Percentiles rank a stretch among this genome's conserved stretches.
Conservation (phyloP, 208 protist species). For the Acanthamoeba sp. region DNA sequence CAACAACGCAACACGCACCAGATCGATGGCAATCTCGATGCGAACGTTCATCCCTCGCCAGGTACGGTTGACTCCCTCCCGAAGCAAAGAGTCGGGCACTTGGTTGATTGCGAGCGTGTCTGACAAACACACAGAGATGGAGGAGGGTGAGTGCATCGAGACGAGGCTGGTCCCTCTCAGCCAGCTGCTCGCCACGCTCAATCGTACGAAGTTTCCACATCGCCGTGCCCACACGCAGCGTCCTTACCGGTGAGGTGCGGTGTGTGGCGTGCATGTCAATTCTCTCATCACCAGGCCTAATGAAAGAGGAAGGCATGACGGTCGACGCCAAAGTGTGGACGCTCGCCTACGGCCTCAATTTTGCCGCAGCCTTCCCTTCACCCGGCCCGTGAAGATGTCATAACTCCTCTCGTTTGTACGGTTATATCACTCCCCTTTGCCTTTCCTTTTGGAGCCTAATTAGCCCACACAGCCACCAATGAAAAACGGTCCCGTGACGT, state of each 20-base stretch:
- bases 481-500: too few species aligned
- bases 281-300: not conserved
- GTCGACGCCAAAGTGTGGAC: slow-evolving; percentile 41
- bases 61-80: not conserved
- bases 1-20: too few species aligned
- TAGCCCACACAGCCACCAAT: too few species aligned
- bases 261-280: too few species aligned
- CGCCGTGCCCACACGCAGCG: not conserved
- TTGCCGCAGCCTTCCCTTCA: not conserved
- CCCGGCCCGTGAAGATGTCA: not conserved
- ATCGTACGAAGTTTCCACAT: not conserved
- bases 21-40: not conserved
- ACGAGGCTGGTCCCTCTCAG: slow-evolving; percentile 47
- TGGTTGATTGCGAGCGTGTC: not conserved
- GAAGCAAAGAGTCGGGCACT: not conserved
- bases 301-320: slow-evolving; percentile 1
- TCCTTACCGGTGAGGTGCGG: not conserved
- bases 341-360: slow-evolving; percentile 13
- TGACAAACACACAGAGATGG: not conserved
- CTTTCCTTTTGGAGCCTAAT: too few species aligned
- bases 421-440: too few species aligned
- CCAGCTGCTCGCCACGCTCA: slow-evolving; percentile 14
- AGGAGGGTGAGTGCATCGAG: slow-evolving; percentile 36
- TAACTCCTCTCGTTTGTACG: too few species aligned
- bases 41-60: not conserved